phyloP scores from a whole-genome alignment of 805 yeast species.

The Hanseniaspora meyeri region DNA sequence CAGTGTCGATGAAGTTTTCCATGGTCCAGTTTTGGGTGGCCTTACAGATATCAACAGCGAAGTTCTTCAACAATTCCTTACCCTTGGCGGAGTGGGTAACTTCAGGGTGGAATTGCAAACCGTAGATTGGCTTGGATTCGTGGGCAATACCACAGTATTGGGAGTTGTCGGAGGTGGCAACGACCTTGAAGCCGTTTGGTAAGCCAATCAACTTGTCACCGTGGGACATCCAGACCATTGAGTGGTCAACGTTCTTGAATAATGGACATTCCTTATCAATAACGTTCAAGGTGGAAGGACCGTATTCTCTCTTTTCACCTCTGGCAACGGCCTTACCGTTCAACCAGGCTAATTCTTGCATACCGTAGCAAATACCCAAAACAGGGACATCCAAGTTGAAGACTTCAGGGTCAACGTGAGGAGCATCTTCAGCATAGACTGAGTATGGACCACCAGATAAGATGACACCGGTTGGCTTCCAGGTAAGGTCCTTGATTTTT shows the following conservation, averaged over 20 bases:
- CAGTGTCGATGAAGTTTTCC: conserved; percentile 95
- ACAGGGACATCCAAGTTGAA: conserved; percentile 88
- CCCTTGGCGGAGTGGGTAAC: conserved; percentile 94
- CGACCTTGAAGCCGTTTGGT: conserved; percentile 77
- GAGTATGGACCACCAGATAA: conserved; percentile 97
- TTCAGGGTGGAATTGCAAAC: conserved; percentile 98
- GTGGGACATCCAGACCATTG: conserved; percentile 99
- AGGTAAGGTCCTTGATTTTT: conserved; percentile 77
- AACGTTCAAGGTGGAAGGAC: conserved; percentile 82
- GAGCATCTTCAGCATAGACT: conserved; percentile 88
- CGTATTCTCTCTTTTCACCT: conserved; percentile 96
- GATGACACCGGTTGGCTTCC: conserved; percentile 95
- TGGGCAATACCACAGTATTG: conserved; percentile 90
- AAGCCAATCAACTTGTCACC: conserved; percentile 88
- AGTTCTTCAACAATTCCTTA: conserved; percentile 73
- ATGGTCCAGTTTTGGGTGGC: conserved; percentile 90
- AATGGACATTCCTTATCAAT: conserved; percentile 54
- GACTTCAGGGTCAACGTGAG: conserved; percentile 91
- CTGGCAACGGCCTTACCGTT: conserved; percentile 83
- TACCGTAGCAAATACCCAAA: conserved; percentile 95
- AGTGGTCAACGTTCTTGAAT: conserved; percentile 81
- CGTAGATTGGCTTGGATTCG: conserved; percentile 61
- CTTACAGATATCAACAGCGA: conserved; percentile 81
- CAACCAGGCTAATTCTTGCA: conserved; percentile 98
- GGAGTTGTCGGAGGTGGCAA: conserved; percentile 86